A percentile compares a stretch with the other conserved stretches of the same genome.
Conservation (phyloP, 257 asterid genomes). For the Forsythia suspensa region DNA sequence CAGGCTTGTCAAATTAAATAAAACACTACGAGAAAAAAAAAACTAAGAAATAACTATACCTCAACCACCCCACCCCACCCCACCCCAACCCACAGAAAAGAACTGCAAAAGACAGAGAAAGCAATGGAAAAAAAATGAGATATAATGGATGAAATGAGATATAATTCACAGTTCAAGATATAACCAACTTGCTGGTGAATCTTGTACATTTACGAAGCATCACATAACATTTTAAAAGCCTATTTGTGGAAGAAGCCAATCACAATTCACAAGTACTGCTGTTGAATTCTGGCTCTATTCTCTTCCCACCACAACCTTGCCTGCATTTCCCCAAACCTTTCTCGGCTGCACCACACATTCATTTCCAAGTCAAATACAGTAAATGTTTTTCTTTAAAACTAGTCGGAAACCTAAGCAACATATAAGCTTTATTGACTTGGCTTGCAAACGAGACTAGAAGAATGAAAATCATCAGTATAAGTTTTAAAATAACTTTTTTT, state of each 20-base stretch:
- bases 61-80: background rate
- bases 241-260: conserved; percentile 13
- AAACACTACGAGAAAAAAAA: background rate
- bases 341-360: conserved; percentile 67
- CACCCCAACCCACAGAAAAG: background rate
- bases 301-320: conserved; percentile 98
- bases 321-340: conserved; percentile 85
- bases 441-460: background rate
- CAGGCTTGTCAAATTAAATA: background rate
- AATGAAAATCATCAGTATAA: too few relatives aligned
- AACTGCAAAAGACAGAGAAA: too few relatives aligned
- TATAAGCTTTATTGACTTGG: background rate
- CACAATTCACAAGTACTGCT: conserved; percentile 68
- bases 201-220: conserved; percentile 14
- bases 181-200: conserved; percentile 14
- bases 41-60: background rate
- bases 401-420: background rate
- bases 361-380: conserved; percentile 15
- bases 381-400: background rate
- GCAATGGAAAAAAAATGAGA: background rate
- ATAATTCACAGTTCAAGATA: conserved; percentile 19
- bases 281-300: conserved; percentile 84
- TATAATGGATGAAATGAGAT: background rate
- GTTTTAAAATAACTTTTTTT: too few relatives aligned
- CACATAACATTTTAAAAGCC: conserved; percentile 12